These are phyloP conservation scores for Murraya paniculata DNA, from an alignment of 345 rosid genomes.

Conservation along the genomic window DNA sequence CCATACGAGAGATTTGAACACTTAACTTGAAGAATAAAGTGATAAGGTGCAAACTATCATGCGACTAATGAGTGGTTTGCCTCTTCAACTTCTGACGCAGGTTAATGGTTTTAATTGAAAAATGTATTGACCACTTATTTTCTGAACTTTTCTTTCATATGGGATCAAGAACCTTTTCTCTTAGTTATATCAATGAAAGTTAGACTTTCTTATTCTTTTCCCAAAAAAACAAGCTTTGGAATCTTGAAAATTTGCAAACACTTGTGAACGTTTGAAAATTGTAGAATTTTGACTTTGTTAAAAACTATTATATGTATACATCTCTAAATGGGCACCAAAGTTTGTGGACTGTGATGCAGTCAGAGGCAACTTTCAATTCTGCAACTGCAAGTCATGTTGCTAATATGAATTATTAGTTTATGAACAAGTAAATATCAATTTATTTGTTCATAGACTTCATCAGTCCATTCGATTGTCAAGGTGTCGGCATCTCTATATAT, in stretches of 20 bases:
- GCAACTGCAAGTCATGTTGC: background rate
- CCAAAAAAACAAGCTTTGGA: no score
- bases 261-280: background rate
- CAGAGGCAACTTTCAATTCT: background rate
- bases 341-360: background rate
- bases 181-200: no score
- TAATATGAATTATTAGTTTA: background rate
- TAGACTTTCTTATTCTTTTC: no score
- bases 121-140: background rate
- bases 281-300: background rate
- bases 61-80: no score
- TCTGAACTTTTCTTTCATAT: background rate
- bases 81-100: background rate
- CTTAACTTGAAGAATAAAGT: no score
- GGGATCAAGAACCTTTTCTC: background rate
- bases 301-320: background rate
- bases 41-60: no score
- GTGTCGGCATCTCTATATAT: background rate
- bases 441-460: background rate
- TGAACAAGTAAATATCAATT: background rate
- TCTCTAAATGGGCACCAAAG: background rate
- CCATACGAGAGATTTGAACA: no score
- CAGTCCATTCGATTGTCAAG: background rate
- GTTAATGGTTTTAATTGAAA: background rate
- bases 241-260: background rate